Conservation (phyloP, 768 basidiomycete genomes). For the Dentipellis fragilis region DNA sequence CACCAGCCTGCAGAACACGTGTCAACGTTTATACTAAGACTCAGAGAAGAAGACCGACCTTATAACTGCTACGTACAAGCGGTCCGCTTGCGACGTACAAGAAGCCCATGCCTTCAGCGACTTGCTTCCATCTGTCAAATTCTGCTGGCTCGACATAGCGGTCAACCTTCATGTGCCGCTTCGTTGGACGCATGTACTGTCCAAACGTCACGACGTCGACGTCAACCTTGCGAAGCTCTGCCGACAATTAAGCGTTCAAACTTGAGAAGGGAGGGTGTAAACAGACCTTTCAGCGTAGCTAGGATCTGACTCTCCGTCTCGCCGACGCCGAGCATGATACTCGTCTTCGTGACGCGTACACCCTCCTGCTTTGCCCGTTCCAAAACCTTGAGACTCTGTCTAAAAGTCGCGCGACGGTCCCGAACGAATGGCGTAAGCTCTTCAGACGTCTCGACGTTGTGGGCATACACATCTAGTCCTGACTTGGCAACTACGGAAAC, state of each 20-base stretch:
- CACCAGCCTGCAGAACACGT: constrained; percentile 60
- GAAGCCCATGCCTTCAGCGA: constrained; percentile 92
- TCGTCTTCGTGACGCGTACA: constrained; percentile 90
- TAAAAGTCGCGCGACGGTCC: constrained; percentile 87
- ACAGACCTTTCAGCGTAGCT: constrained; percentile 72
- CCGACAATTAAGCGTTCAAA: constrained; percentile 4
- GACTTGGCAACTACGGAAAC: constrained; percentile 82
- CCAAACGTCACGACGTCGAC: constrained; percentile 99
- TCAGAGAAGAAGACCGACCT: constrained; percentile 42
- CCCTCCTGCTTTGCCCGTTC: constrained; percentile 77
- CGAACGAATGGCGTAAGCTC: constrained; percentile 89
- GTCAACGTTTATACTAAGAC: not conserved
- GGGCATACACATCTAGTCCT: constrained; percentile 95
- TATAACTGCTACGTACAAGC: constrained; percentile 92
- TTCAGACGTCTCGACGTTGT: constrained; percentile 96
- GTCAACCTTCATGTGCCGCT: constrained; percentile 98
- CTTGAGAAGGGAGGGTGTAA: not conserved
- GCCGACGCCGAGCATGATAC: constrained; percentile 96
- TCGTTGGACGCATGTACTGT: constrained; percentile 99
- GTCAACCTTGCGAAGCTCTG: constrained; percentile 79
- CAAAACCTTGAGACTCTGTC: constrained; percentile 73
- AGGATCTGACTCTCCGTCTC: constrained; percentile 78
- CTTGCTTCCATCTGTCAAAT: constrained; percentile 83
- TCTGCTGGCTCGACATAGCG: constrained; percentile 92
- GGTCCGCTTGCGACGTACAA: constrained; percentile 96